phyloP scores from a whole-genome alignment of 495 filamentous ascomycete species.

The Lophium mytilinum region DNA sequence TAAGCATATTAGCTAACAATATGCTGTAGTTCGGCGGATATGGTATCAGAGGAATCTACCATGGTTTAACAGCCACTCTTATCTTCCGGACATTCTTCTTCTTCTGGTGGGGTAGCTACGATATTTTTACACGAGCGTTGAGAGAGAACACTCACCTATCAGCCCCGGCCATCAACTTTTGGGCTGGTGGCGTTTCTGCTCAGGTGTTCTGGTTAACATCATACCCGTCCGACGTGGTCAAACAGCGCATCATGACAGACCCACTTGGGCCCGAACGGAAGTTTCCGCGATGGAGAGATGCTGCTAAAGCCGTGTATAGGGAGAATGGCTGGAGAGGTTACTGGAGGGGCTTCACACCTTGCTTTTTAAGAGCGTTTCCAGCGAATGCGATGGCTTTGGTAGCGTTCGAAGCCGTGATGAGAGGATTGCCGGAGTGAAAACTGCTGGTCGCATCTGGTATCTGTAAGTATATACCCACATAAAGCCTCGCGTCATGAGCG shows the following conservation, averaged over 20 bases:
- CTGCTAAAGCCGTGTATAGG: slow-evolving; percentile 64
- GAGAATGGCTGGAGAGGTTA: slow-evolving; percentile 72
- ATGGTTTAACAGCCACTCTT: slow-evolving; percentile 74
- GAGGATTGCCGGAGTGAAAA: slow-evolving; percentile 43
- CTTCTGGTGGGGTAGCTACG: slow-evolving; percentile 95
- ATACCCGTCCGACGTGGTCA: slow-evolving; percentile 92
- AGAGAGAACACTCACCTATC: slow-evolving; percentile 59
- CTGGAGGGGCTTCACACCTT: slow-evolving; percentile 90
- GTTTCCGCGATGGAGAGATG: slow-evolving; percentile 72
- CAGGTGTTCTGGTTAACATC: slow-evolving; percentile 89
- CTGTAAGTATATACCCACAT: no score
- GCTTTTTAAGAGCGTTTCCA: slow-evolving; percentile 89
- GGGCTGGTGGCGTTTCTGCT: slow-evolving; percentile 86
- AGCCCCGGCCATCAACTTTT: slow-evolving; percentile 82
- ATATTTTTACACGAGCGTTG: slow-evolving; percentile 64
- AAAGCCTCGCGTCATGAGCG: no score
- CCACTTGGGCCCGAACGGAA: slow-evolving; percentile 60
- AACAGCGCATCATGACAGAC: slow-evolving; percentile 97
- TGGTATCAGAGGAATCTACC: slow-evolving; percentile 73
- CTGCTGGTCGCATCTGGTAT: not conserved
- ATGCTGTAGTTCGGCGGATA: slow-evolving; percentile 43
- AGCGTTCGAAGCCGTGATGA: slow-evolving; percentile 89
- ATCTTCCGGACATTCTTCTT: slow-evolving; percentile 91
- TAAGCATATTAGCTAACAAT: not conserved
- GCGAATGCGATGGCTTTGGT: slow-evolving; percentile 92